Evolutionary conservation across 1,284 basidiomycete genomes (phyloP).

Genomic region (Ustilago loliicola): DNA sequence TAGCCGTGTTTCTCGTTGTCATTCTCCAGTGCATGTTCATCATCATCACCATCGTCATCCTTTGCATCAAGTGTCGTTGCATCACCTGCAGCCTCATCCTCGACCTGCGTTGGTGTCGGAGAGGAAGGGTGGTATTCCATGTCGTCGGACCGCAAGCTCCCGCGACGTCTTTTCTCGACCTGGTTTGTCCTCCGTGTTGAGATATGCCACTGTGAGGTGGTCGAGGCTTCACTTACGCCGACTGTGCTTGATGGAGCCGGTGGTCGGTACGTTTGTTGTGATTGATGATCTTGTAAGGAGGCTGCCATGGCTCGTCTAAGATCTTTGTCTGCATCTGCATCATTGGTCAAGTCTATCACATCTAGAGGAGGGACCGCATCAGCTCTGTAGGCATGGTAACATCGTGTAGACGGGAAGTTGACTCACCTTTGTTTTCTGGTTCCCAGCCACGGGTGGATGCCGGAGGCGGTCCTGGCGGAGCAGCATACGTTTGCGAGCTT

Average conservation of each 20-base stretch:
- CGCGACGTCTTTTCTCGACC: not conserved
- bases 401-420: not conserved
- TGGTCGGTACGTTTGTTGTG: conserved; percentile 28
- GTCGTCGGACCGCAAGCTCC: not conserved
- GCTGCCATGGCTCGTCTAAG: conserved; percentile 46
- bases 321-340: conserved; percentile 45
- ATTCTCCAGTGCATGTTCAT: not conserved
- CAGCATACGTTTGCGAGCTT: conserved; percentile 19
- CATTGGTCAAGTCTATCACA: conserved; percentile 48
- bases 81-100: not conserved
- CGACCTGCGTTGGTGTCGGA: not conserved
- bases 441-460: conserved; percentile 15
- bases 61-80: not conserved
- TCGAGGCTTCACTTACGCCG: conserved; percentile 34
- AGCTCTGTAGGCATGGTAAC: not conserved
- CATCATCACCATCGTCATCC: not conserved
- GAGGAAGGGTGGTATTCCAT: not conserved
- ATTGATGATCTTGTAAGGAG: conserved; percentile 42
- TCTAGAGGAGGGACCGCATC: conserved; percentile 9
- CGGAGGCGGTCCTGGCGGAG: conserved; percentile 32
- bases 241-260: conserved; percentile 40
- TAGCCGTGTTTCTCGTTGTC: conserved; percentile 3
- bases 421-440: conserved; percentile 27
- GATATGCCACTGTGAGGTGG: not conserved
- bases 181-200: not conserved